Percentiles rank a stretch among this genome's conserved stretches.
These are phyloP conservation scores for Pestalotiopsis fici DNA, from an alignment of 2,329 filamentous ascomycete species.

Conservation along the genomic window DNA sequence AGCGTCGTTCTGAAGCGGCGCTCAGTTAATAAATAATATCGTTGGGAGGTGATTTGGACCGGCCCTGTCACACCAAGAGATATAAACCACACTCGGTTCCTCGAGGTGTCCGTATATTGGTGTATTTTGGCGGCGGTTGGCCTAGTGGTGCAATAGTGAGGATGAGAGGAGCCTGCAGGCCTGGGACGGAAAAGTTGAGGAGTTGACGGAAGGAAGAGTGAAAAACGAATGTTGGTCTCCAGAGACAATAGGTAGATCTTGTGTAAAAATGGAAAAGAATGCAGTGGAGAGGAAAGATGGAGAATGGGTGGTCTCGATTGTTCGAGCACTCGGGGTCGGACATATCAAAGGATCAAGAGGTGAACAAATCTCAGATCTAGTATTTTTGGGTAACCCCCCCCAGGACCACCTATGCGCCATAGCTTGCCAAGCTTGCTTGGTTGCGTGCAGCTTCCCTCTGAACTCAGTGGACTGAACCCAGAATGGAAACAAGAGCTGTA, in stretches of 20 bases:
- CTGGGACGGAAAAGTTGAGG: neutral
- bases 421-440: neutral
- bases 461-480: neutral
- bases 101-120: neutral
- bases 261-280: neutral
- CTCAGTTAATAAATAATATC: neutral
- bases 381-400: neutral
- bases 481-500: neutral
- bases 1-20: neutral
- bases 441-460: too few relatives aligned
- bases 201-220: neutral
- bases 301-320: slow-evolving; percentile 3
- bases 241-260: neutral
- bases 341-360: neutral
- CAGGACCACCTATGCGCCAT: neutral
- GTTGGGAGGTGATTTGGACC: neutral
- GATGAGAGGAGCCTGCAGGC: neutral
- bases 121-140: neutral
- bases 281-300: slow-evolving; percentile 4
- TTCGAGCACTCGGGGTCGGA: neutral
- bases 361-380: slow-evolving; percentile 1
- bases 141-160: neutral
- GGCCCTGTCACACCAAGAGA: neutral
- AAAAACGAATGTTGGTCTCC: neutral
- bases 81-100: neutral